These are phyloP conservation scores for Eucalyptus sp. DNA, from an alignment of 345 rosid species.

Conservation along the genomic window DNA sequence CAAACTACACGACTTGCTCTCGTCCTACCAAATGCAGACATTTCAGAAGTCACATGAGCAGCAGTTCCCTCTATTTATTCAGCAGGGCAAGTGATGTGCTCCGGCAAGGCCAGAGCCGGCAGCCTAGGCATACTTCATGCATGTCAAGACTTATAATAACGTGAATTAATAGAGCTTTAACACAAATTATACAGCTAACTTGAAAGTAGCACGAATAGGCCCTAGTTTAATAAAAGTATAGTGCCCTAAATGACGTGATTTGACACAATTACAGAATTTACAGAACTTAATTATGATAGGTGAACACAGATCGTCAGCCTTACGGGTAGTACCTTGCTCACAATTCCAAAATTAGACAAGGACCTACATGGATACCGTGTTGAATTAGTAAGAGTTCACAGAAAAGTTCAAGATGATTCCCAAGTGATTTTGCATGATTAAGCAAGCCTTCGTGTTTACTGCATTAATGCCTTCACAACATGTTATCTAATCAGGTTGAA, in stretches of 20 bases:
- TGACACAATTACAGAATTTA: background rate
- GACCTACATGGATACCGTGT: background rate
- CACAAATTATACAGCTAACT: background rate
- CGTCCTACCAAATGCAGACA: background rate
- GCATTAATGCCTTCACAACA: background rate
- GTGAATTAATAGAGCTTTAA: background rate
- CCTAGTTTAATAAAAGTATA: background rate
- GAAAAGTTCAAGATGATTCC: background rate
- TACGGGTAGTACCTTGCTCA: rapidly evolving
- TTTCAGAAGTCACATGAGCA: background rate
- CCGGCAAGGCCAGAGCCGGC: background rate
- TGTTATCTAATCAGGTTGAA: background rate
- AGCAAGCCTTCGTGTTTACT: background rate
- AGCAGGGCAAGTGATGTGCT: background rate
- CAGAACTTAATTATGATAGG: background rate
- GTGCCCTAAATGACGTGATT: background rate
- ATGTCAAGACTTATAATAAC: background rate
- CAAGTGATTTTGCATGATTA: background rate
- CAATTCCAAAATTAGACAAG: background rate
- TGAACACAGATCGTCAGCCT: background rate
- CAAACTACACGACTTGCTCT: background rate
- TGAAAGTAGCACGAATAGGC: background rate
- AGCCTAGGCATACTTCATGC: background rate
- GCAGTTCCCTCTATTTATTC: background rate
- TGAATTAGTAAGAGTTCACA: background rate